Evolutionary conservation across 2,329 filamentous ascomycete genomes (phyloP).

Genomic region (Sporothrix phasma): DNA sequence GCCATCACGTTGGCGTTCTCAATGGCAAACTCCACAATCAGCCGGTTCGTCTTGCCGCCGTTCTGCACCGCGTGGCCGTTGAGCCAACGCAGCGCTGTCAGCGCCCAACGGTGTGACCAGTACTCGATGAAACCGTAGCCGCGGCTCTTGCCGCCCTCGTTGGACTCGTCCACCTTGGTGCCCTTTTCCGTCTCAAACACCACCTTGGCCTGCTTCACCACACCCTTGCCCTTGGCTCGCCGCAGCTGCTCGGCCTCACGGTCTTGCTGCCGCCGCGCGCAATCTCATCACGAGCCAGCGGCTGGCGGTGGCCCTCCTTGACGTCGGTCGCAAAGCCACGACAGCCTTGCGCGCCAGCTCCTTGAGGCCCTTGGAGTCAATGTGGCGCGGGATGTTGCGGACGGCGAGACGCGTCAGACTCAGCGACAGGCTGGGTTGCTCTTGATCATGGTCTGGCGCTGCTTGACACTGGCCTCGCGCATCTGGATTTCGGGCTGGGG

Average conservation of each 20-base stretch:
- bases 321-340: constrained; percentile 86
- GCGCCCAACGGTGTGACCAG: constrained; percentile 79
- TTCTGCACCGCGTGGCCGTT: constrained; percentile 63
- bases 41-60: constrained; percentile 67
- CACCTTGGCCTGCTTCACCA: constrained; percentile 89
- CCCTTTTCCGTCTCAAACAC: constrained; percentile 85
- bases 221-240: constrained; percentile 70
- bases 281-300: constrained; percentile 83
- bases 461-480: constrained; percentile 75
- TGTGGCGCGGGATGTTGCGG: constrained; percentile 77
- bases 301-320: constrained; percentile 63
- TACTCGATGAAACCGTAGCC: constrained; percentile 99
- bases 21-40: constrained; percentile 95
- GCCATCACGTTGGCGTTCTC: constrained; percentile 96
- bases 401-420: constrained; percentile 84
- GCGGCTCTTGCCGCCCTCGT: constrained; percentile 62
- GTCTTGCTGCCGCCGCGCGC: constrained; percentile 71
- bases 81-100: constrained; percentile 90
- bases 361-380: constrained; percentile 82
- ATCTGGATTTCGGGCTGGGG: constrained; percentile 73
- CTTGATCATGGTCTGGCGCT: constrained; percentile 84
- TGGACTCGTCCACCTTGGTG: constrained; percentile 64
- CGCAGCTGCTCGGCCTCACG: constrained; percentile 69
- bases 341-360: constrained; percentile 83
- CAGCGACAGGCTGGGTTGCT: constrained; percentile 77